Conservation (phyloP, 2,329 filamentous ascomycete genomes). For the Cercospora sp. region DNA sequence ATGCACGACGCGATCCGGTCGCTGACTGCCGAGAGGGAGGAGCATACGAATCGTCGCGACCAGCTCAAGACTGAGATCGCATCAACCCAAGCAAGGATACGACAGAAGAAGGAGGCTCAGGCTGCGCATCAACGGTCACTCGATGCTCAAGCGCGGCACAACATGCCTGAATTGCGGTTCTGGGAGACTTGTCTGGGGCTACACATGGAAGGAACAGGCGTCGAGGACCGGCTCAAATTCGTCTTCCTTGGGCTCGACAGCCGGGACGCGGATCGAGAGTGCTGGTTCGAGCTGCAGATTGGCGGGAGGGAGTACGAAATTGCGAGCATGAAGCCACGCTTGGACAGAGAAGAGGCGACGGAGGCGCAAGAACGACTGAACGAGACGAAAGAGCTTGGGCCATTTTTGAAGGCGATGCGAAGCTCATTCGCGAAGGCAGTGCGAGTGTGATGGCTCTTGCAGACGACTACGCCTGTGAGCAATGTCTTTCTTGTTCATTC, state of each 20-base stretch:
- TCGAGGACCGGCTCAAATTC: constrained; percentile 82
- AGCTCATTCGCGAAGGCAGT: constrained; percentile 66
- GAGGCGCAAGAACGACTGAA: constrained; percentile 76
- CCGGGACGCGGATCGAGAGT: constrained; percentile 82
- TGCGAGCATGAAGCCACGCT: constrained; percentile 74
- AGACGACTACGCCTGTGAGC: background rate
- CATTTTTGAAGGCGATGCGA: constrained; percentile 78
- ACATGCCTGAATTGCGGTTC: constrained; percentile 90
- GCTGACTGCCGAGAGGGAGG: constrained; percentile 58
- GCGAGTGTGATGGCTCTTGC: constrained; percentile 13
- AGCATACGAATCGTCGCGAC: constrained; percentile 57
- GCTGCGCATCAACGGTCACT: constrained; percentile 70
- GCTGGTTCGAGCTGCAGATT: constrained; percentile 89
- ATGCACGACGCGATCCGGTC: constrained; percentile 62
- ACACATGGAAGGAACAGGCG: constrained; percentile 76
- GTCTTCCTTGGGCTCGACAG: constrained; percentile 85
- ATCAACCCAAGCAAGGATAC: constrained; percentile 69
- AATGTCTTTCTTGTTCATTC: background rate
- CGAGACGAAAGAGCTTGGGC: constrained; percentile 71
- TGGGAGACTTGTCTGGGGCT: constrained; percentile 91
- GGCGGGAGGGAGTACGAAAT: constrained; percentile 82
- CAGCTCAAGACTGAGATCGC: constrained; percentile 59
- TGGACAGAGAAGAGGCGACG: constrained; percentile 77
- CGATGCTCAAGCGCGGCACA: constrained; percentile 81
- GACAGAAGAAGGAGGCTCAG: constrained; percentile 69